Evolutionary conservation across 805 yeast species (phyloP), one percentile per base, ranked within the genome.

Genomic region (Kuraishia floccosa): DNA sequence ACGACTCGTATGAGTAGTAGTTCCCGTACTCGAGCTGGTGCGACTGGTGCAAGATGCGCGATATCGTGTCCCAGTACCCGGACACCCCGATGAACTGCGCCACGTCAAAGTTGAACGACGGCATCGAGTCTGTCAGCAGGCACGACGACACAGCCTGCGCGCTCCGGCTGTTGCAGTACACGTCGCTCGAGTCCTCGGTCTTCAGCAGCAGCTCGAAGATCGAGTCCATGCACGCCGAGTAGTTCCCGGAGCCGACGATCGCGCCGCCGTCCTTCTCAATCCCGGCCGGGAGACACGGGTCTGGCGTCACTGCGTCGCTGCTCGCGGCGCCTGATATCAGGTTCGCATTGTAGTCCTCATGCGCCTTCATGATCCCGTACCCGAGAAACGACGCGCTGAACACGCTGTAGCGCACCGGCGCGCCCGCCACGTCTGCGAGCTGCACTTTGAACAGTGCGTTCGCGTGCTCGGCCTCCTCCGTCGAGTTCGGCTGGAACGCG

Each of bases 31-130:
- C 33, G n/a, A n/a, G n/a, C 12, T 39, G 39, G 12, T 39, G 39
- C 24, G 52, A 45, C 12, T 57, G 52, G 8, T 57, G 50, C 23
- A 69, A 43, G 24, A 72, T 50, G 30, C 60, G 57, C n/a, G 64
- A 61, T 24, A 75, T 56, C 4, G 76, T 67, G 41, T 75, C 75
- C 75, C 79, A 74, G 44, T 74, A 74, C 4, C 80, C 82, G 36
- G 79, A 72, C 6, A 76, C 77, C 0, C 82, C 84, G 25, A 72
- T 56, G 35, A 76, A 76, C 35, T 65, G 67, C 38, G 70, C 65
- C 21, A 66, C 53, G 29, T 68, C 67, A 42, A 75, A 72, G 39
- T 68, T 74, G 50, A 75, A 67, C 6, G 68, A 54, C 0, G 82
- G 83, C 18, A 70, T 56, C 14, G 61, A 47, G 38, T 72, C 75